These are phyloP conservation scores for Leptosphaerulina australis DNA, from an alignment of 2,329 filamentous ascomycete genomes.

Conservation along the genomic window DNA sequence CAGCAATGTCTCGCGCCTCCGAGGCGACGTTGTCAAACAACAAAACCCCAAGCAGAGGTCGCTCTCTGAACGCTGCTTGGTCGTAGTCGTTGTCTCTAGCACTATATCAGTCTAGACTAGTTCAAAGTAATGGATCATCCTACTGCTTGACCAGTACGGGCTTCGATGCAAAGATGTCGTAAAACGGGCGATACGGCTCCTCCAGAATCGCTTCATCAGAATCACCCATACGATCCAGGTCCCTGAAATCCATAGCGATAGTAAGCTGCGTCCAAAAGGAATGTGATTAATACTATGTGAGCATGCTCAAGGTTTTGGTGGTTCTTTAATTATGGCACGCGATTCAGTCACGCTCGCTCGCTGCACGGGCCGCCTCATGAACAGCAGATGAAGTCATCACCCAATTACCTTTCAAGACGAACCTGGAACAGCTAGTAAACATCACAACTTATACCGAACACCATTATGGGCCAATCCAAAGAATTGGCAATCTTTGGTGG, in stretches of 20 bases:
- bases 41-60: constrained; percentile 69
- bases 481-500: constrained; percentile 41
- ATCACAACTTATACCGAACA: constrained; percentile 2
- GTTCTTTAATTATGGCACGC: background rate
- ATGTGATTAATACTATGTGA: background rate
- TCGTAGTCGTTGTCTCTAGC: constrained; percentile 51
- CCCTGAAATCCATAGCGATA: constrained; percentile 43
- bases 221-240: constrained; percentile 32
- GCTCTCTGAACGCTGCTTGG: constrained; percentile 60
- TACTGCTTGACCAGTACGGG: constrained; percentile 56
- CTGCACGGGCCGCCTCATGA: constrained; percentile 12
- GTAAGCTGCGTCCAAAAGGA: background rate
- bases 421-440: background rate
- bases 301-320: background rate
- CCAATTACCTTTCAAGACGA: constrained; percentile 1
- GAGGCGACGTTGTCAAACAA: constrained; percentile 76
- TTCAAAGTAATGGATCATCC: background rate
- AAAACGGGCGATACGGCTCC: constrained; percentile 58
- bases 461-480: constrained; percentile 26
- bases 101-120: background rate
- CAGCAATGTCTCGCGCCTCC: constrained; percentile 78
- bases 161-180: constrained; percentile 56
- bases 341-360: constrained; percentile 12
- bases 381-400: constrained; percentile 15
- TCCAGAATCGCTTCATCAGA: constrained; percentile 40